A percentile compares a stretch with the other conserved stretches of the same genome.
Evolutionary conservation across 495 filamentous ascomycete genomes (phyloP).

Genomic region (Penicillium chermesinum): DNA sequence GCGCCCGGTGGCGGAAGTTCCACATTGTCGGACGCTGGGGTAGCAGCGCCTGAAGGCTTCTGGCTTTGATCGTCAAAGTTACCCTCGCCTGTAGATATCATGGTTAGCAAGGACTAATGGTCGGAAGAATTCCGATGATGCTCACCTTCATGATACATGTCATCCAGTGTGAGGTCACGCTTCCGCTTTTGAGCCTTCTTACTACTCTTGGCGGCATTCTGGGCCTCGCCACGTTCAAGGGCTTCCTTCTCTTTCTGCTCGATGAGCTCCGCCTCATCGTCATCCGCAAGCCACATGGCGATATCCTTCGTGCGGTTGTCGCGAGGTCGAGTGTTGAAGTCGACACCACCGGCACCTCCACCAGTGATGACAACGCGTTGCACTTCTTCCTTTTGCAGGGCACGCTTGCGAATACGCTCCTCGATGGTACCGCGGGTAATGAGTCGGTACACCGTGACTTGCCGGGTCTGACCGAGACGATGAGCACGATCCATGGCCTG

Average conservation of each 20-base stretch:
- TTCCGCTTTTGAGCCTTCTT: constrained; percentile 57
- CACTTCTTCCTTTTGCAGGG: constrained; percentile 97
- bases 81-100: constrained; percentile 72
- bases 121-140: background rate
- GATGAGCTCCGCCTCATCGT: constrained; percentile 87
- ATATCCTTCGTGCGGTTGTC: constrained; percentile 95
- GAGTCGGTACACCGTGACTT: constrained; percentile 95
- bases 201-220: constrained; percentile 48
- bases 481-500: constrained; percentile 99
- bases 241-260: constrained; percentile 85
- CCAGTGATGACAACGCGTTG: constrained; percentile 97
- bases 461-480: constrained; percentile 91
- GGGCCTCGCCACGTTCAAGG: constrained; percentile 49
- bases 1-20: constrained; percentile 43
- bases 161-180: constrained; percentile 81
- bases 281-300: constrained; percentile 93
- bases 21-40: constrained; percentile 59
- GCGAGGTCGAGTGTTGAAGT: constrained; percentile 86
- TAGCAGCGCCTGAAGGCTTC: constrained; percentile 78
- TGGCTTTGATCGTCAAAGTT: constrained; percentile 80
- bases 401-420: constrained; percentile 95
- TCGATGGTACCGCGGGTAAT: constrained; percentile 97
- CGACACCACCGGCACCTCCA: constrained; percentile 74
- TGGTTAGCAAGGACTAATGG: background rate
- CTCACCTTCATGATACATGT: constrained; percentile 96